Conservation (phyloP, 202 grass and related monocot genomes). For the Brachypodium distachyon region DNA sequence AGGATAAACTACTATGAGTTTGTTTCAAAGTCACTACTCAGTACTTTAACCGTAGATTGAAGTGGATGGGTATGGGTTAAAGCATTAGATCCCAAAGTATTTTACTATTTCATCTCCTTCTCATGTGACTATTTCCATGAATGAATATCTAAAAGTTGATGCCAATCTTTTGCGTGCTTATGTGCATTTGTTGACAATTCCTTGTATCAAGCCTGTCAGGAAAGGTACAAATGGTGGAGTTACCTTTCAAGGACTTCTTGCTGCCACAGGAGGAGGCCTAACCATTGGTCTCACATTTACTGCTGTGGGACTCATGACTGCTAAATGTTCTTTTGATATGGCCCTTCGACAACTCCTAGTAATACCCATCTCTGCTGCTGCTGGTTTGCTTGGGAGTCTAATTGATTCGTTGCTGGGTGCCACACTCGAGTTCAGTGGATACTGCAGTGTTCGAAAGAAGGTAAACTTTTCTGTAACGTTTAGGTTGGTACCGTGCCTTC, state of each 20-base stretch:
- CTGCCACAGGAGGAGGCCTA: constrained; percentile 66
- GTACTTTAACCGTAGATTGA: background rate
- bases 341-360: constrained; percentile 49
- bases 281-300: constrained; percentile 56
- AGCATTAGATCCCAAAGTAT: background rate
- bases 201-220: constrained; percentile 55
- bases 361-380: constrained; percentile 58
- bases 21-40: background rate
- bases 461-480: constrained; percentile 27
- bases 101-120: background rate
- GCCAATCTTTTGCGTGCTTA: constrained; percentile 6
- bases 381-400: constrained; percentile 75
- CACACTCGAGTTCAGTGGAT: constrained; percentile 86
- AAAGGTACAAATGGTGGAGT: constrained; percentile 93
- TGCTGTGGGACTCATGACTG: constrained; percentile 57
- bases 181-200: constrained; percentile 19
- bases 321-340: constrained; percentile 57
- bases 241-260: constrained; percentile 70
- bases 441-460: constrained; percentile 85
- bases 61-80: background rate
- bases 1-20: too few species aligned
- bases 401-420: constrained; percentile 95
- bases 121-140: background rate
- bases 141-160: background rate
- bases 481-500: background rate